Evolutionary conservation across 2,329 filamentous ascomycete genomes (phyloP), one percentile per base, ranked within the genome.

Genomic region (Hortaea sp.): DNA sequence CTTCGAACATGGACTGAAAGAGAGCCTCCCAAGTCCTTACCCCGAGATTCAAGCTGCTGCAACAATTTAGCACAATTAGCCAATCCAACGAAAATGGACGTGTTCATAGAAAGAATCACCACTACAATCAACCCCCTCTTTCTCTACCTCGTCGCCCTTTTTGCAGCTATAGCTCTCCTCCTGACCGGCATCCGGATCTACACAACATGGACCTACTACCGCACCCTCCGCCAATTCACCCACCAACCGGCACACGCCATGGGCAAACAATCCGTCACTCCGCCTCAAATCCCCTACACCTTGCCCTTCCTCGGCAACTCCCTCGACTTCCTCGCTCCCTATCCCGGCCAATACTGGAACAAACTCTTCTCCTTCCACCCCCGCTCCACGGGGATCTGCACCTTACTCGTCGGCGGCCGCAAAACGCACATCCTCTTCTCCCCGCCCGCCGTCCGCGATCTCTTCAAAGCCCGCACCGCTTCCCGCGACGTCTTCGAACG

Each of bases 251-350:
- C 34, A 1, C 30, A 35, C 12, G 35, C 41, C 30, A 29, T 38
- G 29, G 46, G 53, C 20, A 48, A 50, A 27, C 48, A 52, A 39
- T 12, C 50, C 11, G 46, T 60, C 5, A 13, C 39, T 9, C 50
- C 57, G 2, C 54, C 58, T 2, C 53, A 53, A 29, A 55, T 63
- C 5, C 59, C 59, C n/a, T 58, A 62, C 47, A 52, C 53, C 6
- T 41, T 60, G 7, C 60, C 60, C 32, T 59, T 48, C 39, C 51
- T 63, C 7, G 60, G 60, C 38, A 57, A 57, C 35, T 53, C 58
- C 9, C 44, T 57, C 31, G 47, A 48, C 11, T 62, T 63, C 49
- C 46, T 61, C 13, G 42, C 47, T n/a, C 46, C 49, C 11, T 49
- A 45, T 2, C 60, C 60, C 1, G 59, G 59, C 9, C 29, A 34